Evolutionary conservation across 1,284 basidiomycete species (phyloP), one percentile per base, ranked within the genome.

Genomic region (Termitomyces sp.): DNA sequence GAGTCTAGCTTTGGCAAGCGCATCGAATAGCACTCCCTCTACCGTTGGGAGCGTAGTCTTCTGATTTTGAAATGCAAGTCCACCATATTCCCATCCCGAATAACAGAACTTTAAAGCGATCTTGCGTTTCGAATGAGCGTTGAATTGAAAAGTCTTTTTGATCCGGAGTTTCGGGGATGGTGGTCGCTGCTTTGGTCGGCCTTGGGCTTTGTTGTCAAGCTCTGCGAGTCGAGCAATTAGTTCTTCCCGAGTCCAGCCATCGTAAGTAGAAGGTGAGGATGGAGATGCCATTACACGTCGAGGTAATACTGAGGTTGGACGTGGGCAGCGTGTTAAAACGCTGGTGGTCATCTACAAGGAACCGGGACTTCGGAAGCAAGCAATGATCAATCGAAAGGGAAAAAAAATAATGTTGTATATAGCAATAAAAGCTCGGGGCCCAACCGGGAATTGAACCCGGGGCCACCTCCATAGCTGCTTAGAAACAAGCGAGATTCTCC

Each of bases 51-150:
- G 68, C 0, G 84, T 80, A 6, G 84, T 86, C 13, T 76, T 76
- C 37, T 74, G 76, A 43, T 77, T 71, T 66, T 97, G 94, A 62
- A 83, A 84, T 1, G 94, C 93, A 37, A 99, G 79, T 7, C 97
- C 96, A 40, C 88, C 86, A 64, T 97, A 98, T 28, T 90, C 86
- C 77, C 86, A 91, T 5, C 97, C 97, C 47, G 93, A 85, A 67
- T 98, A 99, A 60, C 86, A 86, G 64, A 97, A 92, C 60, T 92
- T 88, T 50, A 97, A 72, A 0, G 95, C 95, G 54, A 98, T 92
- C 70, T 97, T 97, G 53, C 91, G 85, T 38, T 79, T 78, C 2
- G 88, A 77, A 60, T 92, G 78, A 2, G 76, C 68, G n/a, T 78
- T 68, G 65, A 93, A 89, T 59, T 86, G 71, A 66, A 90, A 86